Conservation (phyloP, 768 basidiomycete species). For the Leucogyrophana mollusca region DNA sequence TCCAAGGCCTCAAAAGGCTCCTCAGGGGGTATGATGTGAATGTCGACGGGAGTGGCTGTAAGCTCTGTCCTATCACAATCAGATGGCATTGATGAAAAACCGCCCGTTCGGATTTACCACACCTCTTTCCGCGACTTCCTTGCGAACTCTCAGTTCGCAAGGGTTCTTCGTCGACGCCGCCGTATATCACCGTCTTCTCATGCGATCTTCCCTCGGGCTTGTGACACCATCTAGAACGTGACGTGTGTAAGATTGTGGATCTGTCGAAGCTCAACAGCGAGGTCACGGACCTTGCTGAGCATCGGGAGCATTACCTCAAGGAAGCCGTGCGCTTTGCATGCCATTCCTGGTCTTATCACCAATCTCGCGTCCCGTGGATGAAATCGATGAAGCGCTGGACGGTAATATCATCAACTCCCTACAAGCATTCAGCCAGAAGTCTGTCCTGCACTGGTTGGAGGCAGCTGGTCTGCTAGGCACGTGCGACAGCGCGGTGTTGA, state of each 20-base stretch:
- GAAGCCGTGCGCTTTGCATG: conserved; percentile 15
- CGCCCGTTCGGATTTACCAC: conserved; percentile 19
- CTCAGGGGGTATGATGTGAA: conserved; percentile 12
- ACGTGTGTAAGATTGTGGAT: conserved; percentile 13
- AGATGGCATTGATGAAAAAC: conserved; percentile 4
- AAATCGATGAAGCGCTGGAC: conserved; percentile 1
- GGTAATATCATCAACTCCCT: conserved; percentile 10
- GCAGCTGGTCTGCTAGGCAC: conserved; percentile 16
- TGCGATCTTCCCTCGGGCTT: conserved; percentile 12
- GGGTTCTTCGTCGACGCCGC: conserved; percentile 8
- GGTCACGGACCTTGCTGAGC: conserved; percentile 12
- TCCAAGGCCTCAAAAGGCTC: conserved; percentile 9
- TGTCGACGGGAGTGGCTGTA: conserved; percentile 13
- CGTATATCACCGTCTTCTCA: conserved; percentile 13
- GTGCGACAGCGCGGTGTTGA: conserved; percentile 11
- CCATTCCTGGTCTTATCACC: conserved; percentile 16
- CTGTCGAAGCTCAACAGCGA: conserved; percentile 14
- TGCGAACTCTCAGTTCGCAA: conserved; percentile 11
- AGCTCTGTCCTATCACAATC: conserved; percentile 14
- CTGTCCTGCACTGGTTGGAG: conserved; percentile 16
- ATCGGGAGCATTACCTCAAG: conserved; percentile 6
- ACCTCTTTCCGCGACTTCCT: conserved; percentile 21
- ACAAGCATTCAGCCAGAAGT: conserved; percentile 11
- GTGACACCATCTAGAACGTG: conserved; percentile 11
- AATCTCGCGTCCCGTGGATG: conserved; percentile 14